Base-by-base conservation (phyloP, 148 eudicot species). In the Rhododendron henanense region DNA sequence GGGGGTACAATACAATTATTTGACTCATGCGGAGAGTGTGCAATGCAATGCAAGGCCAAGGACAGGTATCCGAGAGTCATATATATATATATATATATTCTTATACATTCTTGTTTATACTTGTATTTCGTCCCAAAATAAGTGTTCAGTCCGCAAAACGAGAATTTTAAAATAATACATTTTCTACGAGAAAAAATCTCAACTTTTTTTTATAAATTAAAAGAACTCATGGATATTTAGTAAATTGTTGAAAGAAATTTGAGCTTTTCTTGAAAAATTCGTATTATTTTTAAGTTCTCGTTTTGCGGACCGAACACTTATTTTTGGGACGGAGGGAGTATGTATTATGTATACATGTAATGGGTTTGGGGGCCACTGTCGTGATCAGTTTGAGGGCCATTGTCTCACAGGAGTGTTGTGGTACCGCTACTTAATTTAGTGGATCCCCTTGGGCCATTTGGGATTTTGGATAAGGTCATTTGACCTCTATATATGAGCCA, bases 1-100 rank as follows among this genome's bases (percentile, higher is more conserved):
- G 21, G 25, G n/a, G 57, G 82, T 80, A 55, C 85, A 89, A 65
- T 89, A 47, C 16, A 55, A 14, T 55, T 74, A 89, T 89, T 84
- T 74, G 85, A 45, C 65, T 89, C 88, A 89, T 88, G 88, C 82
- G 28, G 55, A 18, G 75, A 63, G 79, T 87, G 85, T 84, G 88
- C 15, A 77, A 57, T 53, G 84, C 8, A 69, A 53, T 11, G 81
- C 83, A 74, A 50, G 50, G 57, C 18, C 4, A 14, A 14, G 41
- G 48, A 80, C 78, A 85, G 67, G 23, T 67, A 10, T 6, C 50
- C 3, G 63, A 53, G 28, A 53, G 28, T 51, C 37, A 31, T 0
- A 25, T 16, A 41, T 50, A 31, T 31, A 31, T 0, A 25, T 16
- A 41, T 50, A 31, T 31, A 31, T 31, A 28, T 28, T 28, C 4